Evolutionary conservation across 2,329 filamentous ascomycete genomes (phyloP).

Genomic region (Lasiodiplodia sp.): DNA sequence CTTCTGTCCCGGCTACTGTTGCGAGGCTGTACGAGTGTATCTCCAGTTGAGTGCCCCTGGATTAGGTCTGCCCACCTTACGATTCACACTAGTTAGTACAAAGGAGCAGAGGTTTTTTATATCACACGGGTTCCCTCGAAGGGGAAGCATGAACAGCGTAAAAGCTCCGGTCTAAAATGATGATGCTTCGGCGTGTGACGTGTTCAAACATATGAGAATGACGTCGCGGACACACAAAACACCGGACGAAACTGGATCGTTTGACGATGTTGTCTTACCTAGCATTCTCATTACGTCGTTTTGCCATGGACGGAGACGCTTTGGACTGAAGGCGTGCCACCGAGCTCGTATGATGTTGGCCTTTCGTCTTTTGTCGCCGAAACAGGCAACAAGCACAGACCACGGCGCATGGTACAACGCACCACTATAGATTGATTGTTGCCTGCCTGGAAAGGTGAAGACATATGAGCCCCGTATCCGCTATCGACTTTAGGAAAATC

Average conservation of each 20-base stretch:
- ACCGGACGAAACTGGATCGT: background rate
- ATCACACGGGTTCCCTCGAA: background rate
- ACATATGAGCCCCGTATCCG: background rate
- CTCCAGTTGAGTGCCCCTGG: background rate
- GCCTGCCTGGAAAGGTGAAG: background rate
- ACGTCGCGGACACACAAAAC: background rate
- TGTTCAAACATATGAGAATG: constrained; percentile 2
- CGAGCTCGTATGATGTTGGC: constrained; percentile 15
- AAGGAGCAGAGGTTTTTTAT: constrained; percentile 7
- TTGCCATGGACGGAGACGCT: background rate
- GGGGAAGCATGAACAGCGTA: background rate
- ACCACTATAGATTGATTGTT: constrained; percentile 14
- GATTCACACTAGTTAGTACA: background rate
- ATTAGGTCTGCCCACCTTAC: background rate
- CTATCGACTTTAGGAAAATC: background rate
- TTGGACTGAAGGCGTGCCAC: background rate
- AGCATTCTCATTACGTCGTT: background rate
- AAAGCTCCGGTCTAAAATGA: background rate
- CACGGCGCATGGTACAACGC: constrained; percentile 8
- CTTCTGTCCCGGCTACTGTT: background rate
- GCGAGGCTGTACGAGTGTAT: background rate
- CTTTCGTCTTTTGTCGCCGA: constrained; percentile 10
- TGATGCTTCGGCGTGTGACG: background rate
- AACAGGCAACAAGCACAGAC: constrained; percentile 24
- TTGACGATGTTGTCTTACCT: background rate